phyloP scores from a whole-genome alignment of 164 flowering plant species.

The Sedum album region DNA sequence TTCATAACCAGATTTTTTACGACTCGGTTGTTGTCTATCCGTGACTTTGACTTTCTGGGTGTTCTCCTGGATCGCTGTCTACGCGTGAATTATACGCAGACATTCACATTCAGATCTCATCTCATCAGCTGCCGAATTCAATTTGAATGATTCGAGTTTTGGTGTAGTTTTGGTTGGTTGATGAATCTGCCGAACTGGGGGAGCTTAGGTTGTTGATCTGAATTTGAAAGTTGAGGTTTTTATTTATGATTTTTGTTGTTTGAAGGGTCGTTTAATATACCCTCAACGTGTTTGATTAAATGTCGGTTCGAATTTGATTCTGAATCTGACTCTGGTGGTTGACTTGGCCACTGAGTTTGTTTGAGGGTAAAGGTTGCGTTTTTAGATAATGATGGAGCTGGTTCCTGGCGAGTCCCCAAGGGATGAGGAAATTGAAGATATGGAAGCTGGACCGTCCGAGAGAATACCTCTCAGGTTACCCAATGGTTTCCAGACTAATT shows the following conservation, averaged over 20 bases:
- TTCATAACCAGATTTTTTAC: too few species aligned
- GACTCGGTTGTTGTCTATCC: not conserved
- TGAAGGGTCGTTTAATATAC: not conserved
- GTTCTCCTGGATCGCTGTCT: not conserved
- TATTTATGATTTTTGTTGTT: not conserved
- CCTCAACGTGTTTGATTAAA: not conserved
- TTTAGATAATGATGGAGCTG: slow-evolving; percentile 23
- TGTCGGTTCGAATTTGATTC: not conserved
- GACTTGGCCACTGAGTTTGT: not conserved
- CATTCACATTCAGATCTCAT: not conserved
- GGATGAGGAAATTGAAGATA: slow-evolving; percentile 30
- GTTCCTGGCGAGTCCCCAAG: slow-evolving; percentile 21
- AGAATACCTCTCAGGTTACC: slow-evolving; percentile 22
- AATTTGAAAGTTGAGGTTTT: not conserved
- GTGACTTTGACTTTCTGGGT: not conserved
- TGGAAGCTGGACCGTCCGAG: slow-evolving; percentile 22
- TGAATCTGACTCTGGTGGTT: not conserved
- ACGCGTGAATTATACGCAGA: not conserved
- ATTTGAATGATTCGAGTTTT: not conserved
- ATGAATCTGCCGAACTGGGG: not conserved
- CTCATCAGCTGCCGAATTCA: too few species aligned
- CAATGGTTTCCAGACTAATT: slow-evolving; percentile 22
- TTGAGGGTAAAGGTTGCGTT: not conserved
- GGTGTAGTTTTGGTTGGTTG: not conserved
- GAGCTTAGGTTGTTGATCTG: not conserved